Evolutionary conservation across 164 flowering plant species (phyloP).

Genomic region (Cinnamomum micranthum): DNA sequence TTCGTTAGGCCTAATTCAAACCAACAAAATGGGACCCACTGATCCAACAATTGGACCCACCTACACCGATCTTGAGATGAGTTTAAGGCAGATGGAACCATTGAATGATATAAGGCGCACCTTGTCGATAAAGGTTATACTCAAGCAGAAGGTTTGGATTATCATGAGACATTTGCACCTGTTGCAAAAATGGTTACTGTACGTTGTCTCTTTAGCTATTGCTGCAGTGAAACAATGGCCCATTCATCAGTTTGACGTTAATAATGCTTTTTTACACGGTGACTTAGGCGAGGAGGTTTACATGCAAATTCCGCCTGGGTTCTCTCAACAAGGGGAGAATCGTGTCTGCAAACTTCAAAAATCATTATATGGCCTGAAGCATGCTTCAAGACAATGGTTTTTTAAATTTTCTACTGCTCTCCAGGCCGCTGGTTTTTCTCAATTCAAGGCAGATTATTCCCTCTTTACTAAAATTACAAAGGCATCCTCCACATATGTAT

Average conservation of each 20-base stretch:
- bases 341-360: neutral
- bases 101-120: neutral
- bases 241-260: neutral
- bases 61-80: neutral
- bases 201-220: too few species aligned
- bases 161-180: too few species aligned
- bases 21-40: neutral
- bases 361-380: too few species aligned
- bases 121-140: neutral
- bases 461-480: neutral
- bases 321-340: too few species aligned
- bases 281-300: too few species aligned
- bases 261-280: too few species aligned
- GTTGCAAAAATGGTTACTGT: too few species aligned
- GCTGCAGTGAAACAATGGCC: too few species aligned
- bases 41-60: too few species aligned
- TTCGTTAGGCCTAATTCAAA: too few species aligned
- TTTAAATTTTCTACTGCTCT: neutral
- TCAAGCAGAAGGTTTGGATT: neutral
- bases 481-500: neutral
- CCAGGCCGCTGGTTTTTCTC: neutral
- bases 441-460: conserved; percentile 3
- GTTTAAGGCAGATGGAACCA: neutral
- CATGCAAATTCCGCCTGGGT: too few species aligned
- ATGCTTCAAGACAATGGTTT: too few species aligned